These are phyloP conservation scores for Trichoderma aggressivum DNA, from an alignment of 2,329 filamentous ascomycete genomes.

Conservation along the genomic window DNA sequence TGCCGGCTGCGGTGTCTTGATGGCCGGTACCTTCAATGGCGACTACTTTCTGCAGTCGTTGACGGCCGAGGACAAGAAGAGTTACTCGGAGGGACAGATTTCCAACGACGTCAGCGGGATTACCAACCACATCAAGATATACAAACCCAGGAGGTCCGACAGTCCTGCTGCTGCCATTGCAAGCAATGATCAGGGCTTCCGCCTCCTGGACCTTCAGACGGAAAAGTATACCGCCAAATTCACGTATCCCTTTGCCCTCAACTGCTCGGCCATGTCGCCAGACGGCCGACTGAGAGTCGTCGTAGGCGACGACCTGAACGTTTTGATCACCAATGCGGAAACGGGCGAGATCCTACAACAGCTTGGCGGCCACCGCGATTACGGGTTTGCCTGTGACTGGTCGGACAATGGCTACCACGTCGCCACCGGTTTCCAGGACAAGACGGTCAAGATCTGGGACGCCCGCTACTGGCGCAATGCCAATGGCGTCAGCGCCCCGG, in stretches of 20 bases:
- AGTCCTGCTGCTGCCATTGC: conserved; percentile 57
- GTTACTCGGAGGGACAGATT: conserved; percentile 44
- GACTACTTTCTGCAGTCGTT: conserved; percentile 51
- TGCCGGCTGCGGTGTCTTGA: conserved; percentile 51
- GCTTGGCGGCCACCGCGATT: conserved; percentile 64
- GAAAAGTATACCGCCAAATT: conserved; percentile 55
- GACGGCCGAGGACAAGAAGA: conserved; percentile 37
- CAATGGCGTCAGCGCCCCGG: conserved; percentile 44
- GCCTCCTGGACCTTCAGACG: conserved; percentile 56
- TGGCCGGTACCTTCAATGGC: conserved; percentile 58
- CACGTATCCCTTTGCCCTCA: conserved; percentile 60
- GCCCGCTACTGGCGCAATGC: conserved; percentile 63
- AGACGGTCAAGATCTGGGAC: conserved; percentile 71
- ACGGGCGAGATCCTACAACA: conserved; percentile 55
- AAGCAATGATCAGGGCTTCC: conserved; percentile 59
- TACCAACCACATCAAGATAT: conserved; percentile 62
- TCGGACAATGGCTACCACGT: conserved; percentile 72
- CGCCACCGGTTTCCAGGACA: conserved; percentile 75
- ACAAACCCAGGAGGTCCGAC: conserved; percentile 50
- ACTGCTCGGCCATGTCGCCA: conserved; percentile 70
- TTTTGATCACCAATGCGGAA: conserved; percentile 67
- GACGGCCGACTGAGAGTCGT: conserved; percentile 68
- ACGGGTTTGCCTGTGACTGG: conserved; percentile 76
- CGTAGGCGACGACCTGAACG: conserved; percentile 65
- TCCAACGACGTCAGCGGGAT: conserved; percentile 53